Conservation (phyloP, 2,329 filamentous ascomycete genomes). For the Parafenestella ontariensis region DNA sequence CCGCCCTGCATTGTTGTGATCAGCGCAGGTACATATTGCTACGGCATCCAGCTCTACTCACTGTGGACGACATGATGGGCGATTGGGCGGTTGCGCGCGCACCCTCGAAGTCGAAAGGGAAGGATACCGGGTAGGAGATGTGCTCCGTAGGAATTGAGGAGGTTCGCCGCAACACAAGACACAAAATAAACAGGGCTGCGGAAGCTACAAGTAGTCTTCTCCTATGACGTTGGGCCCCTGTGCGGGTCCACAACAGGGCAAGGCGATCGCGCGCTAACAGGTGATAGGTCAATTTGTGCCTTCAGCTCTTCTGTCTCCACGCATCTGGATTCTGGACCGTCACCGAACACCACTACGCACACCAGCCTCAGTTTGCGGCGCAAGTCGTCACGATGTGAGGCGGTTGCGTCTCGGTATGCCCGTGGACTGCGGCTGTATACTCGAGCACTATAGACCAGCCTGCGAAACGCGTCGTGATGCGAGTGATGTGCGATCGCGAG, state of each 20-base stretch:
- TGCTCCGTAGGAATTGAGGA: conserved; percentile 1
- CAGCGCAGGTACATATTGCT: conserved; percentile 2
- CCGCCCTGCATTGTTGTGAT: conserved; percentile 22
- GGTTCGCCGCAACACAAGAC: conserved; percentile 13
- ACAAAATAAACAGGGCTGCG: conserved; percentile 29
- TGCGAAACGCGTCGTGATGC: conserved; percentile 7
- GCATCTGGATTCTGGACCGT: conserved; percentile 28
- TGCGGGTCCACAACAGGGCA: conserved; percentile 22
- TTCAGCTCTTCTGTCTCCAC: conserved; percentile 13
- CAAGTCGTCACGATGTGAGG: neutral
- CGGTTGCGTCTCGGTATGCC: conserved; percentile 14
- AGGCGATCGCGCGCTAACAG: conserved; percentile 6
- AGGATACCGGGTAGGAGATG: conserved; percentile 10
- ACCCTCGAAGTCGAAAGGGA: conserved; percentile 9
- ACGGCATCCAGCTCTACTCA: conserved; percentile 11
- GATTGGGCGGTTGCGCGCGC: conserved; percentile 11
- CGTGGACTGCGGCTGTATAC: conserved; percentile 10
- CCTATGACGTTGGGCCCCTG: conserved; percentile 28
- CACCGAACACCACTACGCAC: conserved; percentile 1
- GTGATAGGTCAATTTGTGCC: conserved; percentile 7
- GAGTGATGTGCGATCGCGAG: neutral
- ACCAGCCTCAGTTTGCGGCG: conserved; percentile 21
- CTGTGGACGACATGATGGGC: conserved; percentile 33
- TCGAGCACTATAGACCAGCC: neutral
- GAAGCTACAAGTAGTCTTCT: conserved; percentile 23